phyloP scores from a whole-genome alignment of 306 rosid species.

The Vigna reflexopilosa region DNA sequence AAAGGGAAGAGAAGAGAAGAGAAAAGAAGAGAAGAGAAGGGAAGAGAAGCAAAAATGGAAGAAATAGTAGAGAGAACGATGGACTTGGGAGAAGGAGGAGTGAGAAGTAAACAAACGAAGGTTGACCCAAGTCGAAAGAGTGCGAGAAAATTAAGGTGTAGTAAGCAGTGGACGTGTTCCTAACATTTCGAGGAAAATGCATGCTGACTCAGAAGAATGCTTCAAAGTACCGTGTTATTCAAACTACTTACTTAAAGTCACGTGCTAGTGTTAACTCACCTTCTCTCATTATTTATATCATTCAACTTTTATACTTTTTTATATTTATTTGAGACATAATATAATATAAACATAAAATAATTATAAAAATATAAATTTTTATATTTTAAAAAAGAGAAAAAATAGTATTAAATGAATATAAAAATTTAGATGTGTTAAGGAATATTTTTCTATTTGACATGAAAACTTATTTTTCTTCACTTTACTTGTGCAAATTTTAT shows the following conservation, averaged over 20 bases:
- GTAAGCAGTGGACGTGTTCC: constrained; percentile 37
- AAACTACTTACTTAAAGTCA: neutral
- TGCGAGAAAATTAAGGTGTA: neutral
- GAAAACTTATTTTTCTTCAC: too few species aligned
- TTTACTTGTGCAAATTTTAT: too few species aligned
- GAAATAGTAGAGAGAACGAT: neutral
- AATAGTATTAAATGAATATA: too few species aligned
- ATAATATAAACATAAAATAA: too few species aligned
- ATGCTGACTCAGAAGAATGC: constrained; percentile 31
- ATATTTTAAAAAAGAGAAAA: too few species aligned
- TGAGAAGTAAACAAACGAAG: neutral
- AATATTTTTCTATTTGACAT: too few species aligned
- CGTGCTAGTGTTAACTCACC: neutral
- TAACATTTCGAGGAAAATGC: constrained; percentile 31
- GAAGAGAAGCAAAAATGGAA: neutral
- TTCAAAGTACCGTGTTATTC: constrained; percentile 35
- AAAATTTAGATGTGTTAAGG: too few species aligned
- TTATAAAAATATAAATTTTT: too few species aligned
- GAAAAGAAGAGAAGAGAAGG: too few species aligned
- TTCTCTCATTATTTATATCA: too few species aligned
- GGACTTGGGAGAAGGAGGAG: neutral
- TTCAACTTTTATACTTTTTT: too few species aligned
- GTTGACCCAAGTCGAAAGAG: constrained; percentile 23
- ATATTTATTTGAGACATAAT: too few species aligned
- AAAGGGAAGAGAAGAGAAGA: neutral